Evolutionary conservation across 2,329 filamentous ascomycete genomes (phyloP).

Genomic region (Colletotrichum aenigma): DNA sequence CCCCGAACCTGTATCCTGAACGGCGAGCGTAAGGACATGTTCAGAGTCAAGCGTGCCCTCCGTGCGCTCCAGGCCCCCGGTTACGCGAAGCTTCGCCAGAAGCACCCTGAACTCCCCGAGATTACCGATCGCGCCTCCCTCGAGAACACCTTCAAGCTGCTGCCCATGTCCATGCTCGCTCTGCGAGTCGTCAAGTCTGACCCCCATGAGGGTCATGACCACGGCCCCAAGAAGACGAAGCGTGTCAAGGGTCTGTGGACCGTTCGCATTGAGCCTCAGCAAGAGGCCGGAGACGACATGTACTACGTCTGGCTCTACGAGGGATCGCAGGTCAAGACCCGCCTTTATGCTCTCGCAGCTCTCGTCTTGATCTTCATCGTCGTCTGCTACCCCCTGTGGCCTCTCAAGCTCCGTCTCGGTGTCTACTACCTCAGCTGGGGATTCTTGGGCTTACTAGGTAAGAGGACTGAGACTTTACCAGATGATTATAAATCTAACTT

Average conservation of each 20-base stretch:
- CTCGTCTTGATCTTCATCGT: conserved; percentile 84
- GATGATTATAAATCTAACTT: background rate
- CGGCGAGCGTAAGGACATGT: conserved; percentile 98
- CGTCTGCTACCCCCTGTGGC: conserved; percentile 97
- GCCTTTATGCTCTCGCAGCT: conserved; percentile 86
- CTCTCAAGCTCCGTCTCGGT: conserved; percentile 84
- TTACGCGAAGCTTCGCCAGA: conserved; percentile 87
- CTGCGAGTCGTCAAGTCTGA: conserved; percentile 87
- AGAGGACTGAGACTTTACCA: background rate
- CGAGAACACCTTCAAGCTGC: conserved; percentile 92
- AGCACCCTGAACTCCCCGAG: conserved; percentile 87
- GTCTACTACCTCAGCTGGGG: conserved; percentile 98
- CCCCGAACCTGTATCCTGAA: conserved; percentile 89
- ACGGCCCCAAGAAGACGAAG: conserved; percentile 76
- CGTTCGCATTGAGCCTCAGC: conserved; percentile 93
- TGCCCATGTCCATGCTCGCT: conserved; percentile 92
- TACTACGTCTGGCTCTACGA: conserved; percentile 99
- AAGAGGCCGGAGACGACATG: conserved; percentile 84
- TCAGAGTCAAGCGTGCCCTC: conserved; percentile 95
- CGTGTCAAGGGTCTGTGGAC: conserved; percentile 96
- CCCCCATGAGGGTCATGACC: conserved; percentile 75
- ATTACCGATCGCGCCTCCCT: conserved; percentile 88
- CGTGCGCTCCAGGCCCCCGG: conserved; percentile 87
- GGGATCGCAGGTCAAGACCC: conserved; percentile 90
- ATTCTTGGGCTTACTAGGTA: conserved; percentile 82